Conservation (phyloP, 1,139 yeast genomes). For the Hyphopichia buzzinii region DNA sequence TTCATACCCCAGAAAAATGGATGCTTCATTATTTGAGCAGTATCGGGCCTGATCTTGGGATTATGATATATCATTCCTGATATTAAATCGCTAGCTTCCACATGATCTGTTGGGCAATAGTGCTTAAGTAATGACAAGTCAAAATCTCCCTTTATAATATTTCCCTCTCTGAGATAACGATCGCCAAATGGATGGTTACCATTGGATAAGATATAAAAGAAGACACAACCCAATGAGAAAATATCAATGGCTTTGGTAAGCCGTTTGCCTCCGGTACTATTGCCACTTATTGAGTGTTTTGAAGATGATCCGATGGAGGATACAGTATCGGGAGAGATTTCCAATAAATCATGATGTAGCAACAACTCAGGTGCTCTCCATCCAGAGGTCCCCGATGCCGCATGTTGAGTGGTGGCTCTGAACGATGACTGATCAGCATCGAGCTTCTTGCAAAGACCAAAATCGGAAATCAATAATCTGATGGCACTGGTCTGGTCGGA, state of each 20-base stretch:
- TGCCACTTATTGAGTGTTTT: constrained; percentile 5
- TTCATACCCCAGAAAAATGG: constrained; percentile 86
- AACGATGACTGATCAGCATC: constrained; percentile 93
- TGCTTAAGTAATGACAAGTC: constrained; percentile 45
- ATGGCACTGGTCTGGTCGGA: constrained; percentile 21
- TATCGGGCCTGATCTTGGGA: constrained; percentile 74
- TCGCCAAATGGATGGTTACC: constrained; percentile 97
- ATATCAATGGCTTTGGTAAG: constrained; percentile 91
- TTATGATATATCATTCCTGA: constrained; percentile 66
- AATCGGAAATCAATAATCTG: constrained; percentile 85
- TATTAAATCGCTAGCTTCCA: constrained; percentile 74
- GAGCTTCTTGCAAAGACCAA: constrained; percentile 89
- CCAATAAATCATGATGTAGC: constrained; percentile 41
- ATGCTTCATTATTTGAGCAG: constrained; percentile 66
- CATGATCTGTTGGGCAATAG: constrained; percentile 43
- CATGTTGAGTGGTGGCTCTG: constrained; percentile 86
- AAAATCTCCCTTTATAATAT: constrained; percentile 74
- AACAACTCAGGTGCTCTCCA: constrained; percentile 97
- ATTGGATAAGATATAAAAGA: constrained; percentile 75
- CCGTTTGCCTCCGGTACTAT: constrained; percentile 41
- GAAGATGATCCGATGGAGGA: constrained; percentile 28
- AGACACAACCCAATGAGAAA: constrained; percentile 92
- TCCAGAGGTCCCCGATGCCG: constrained; percentile 92
- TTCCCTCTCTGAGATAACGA: constrained; percentile 80
- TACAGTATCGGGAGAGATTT: constrained; percentile 42